These are phyloP conservation scores for Stachybotrys chartarum DNA, from an alignment of 2,329 filamentous ascomycete species.

Conservation along the genomic window DNA sequence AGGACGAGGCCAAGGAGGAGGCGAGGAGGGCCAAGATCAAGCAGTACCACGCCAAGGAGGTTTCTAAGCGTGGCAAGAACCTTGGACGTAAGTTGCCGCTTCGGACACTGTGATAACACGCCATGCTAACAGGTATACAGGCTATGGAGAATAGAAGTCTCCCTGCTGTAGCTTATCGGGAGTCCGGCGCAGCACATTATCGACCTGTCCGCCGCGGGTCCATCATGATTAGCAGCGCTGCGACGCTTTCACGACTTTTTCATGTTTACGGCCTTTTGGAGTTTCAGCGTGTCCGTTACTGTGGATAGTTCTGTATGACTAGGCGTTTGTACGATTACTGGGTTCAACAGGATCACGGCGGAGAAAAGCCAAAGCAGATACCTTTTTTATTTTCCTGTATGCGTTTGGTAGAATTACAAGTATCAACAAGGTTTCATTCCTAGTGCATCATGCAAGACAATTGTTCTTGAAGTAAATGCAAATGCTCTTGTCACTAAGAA, in stretches of 20 bases:
- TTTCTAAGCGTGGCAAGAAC: conserved; percentile 63
- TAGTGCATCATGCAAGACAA: too few species aligned
- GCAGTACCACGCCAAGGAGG: conserved; percentile 55
- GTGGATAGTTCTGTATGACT: too few species aligned
- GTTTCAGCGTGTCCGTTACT: too few species aligned
- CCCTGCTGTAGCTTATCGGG: not conserved
- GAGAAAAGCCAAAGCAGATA: too few species aligned
- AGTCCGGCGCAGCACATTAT: not conserved
- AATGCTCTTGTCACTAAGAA: too few species aligned
- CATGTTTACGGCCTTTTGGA: not conserved
- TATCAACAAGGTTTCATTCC: too few species aligned
- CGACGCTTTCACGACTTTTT: not conserved
- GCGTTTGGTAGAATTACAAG: too few species aligned
- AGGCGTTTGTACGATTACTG: too few species aligned
- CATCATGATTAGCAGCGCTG: too few species aligned
- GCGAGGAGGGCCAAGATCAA: conserved; percentile 55
- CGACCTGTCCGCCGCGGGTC: not conserved
- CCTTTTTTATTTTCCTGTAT: too few species aligned
- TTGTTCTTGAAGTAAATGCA: too few species aligned
- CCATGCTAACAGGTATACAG: not conserved
- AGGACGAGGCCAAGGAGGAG: not conserved
- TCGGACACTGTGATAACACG: not conserved
- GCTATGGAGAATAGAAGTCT: not conserved
- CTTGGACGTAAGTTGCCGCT: conserved; percentile 51
- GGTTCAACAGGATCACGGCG: too few species aligned